Base-by-base conservation (phyloP, 1,284 basidiomycete genomes). In the Papiliotrema flavescens region DNA sequence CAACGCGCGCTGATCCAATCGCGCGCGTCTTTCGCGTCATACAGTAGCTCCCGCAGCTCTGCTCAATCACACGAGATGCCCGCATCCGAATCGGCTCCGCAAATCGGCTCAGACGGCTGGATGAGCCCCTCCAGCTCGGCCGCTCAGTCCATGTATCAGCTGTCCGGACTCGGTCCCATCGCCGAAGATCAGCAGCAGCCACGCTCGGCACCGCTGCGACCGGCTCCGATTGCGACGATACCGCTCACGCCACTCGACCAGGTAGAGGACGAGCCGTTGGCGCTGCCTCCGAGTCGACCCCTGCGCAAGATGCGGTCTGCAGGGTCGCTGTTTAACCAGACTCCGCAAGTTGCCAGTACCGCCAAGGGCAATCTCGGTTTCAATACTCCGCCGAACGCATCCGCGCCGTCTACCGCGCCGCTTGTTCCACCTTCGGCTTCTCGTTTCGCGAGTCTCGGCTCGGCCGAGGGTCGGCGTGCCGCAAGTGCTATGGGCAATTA, bases 291-390 rank as follows among this genome's bases (percentile, higher is more conserved):
- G 17, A 54, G 55, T n/a, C 36, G 53, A 37, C 45, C 56, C 2
- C 36, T 71, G 15, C 57, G 66, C 9, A 69, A 66, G 70, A 91
- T 92, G 89, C 88, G 89, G 73, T 90, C 88, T 67, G 89, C 89
- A 13, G 89, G 88, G 26, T 87, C 89, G 65, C 77, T 91, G 36
- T 82, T 73, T 24, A 57, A 58, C 19, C 42, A 28, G 46, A 47
- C 13, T 47, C 20, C 17, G 22, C 28, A 19, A 23, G 15, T 17
- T 17, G 17, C 24, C 20, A 50, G 24, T 45, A 47, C 34, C 23
- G 34, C 43, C 47, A 35, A 23, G 35, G 5, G 7, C 20, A 40
- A 20, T 17, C 46, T 32, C 34, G 36, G 11, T 46, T 35, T 13
- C 43, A 44, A 36, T n/a, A n/a, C n/a, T n/a, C n/a, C n/a, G n/a